Base-by-base conservation (phyloP, 2,329 filamentous ascomycete genomes). In the Arthrobotrys megalospora region DNA sequence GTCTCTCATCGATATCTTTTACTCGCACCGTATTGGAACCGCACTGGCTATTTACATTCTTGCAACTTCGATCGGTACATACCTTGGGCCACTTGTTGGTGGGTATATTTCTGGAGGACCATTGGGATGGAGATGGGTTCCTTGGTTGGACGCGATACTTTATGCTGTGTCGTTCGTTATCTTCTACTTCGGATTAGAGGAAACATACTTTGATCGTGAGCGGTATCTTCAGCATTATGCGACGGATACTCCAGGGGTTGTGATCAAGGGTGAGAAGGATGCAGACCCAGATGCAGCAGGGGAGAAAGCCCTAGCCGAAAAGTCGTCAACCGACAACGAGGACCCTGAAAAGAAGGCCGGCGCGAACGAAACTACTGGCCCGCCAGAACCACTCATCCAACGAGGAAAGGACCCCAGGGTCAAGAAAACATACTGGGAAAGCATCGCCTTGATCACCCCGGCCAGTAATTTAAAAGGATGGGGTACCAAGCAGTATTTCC, bases 1-100 rank as follows among this genome's bases (percentile, higher is more conserved):
- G n/a, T 88, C 87, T 1, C 83, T 89, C 32, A 87, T 88, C 6
- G 88, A 89, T 80, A 85, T 89, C 34, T 89, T 88, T 84, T 89
- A 87, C 78, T 87, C 89, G 82, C 88, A 89, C 80, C 87, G 88
- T 76, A 86, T 87, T 50, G 88, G 88, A 47, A 85, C 85, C 0
- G 87, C 88, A 0, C 84, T 89, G 5, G 88, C 88, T 71, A 81
- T 89, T 28, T 89, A 89, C 80, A 87, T 88, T 28, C 83, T 89
- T 41, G 86, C 88, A 1, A 89, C 87, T 0, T 87, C 86, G 80
- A 85, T 89, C 34, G 88, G 88, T 21, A 89, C 88, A 2, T 89
- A 88, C 80, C 82, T 88, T 2, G 88, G 88, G 0, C 88, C 88
- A 1, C 80, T 89, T 50, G 83, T 89, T 12, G 87, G 86, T 21